phyloP scores from a whole-genome alignment of 192 early-diverging fungal species.

The Coemansia sp. region DNA sequence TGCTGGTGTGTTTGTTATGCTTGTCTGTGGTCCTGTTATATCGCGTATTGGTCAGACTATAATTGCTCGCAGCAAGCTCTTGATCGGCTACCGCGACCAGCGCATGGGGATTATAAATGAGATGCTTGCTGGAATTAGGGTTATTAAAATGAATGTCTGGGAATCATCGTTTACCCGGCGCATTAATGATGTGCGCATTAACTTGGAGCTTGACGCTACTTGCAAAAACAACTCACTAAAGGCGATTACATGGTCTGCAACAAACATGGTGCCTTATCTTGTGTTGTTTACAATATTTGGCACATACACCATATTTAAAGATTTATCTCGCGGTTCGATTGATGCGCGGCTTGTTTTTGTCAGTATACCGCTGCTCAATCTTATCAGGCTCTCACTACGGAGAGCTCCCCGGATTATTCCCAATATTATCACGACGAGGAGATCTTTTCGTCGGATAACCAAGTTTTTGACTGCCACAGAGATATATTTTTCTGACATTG shows the following conservation, averaged over 20 bases:
- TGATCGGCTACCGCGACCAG: slow-evolving; percentile 67
- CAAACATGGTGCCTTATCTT: slow-evolving; percentile 30
- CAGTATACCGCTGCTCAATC: slow-evolving; percentile 33
- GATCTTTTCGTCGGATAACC: slow-evolving; percentile 23
- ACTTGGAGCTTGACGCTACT: slow-evolving; percentile 32
- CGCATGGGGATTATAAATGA: slow-evolving; percentile 68
- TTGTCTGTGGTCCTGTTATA: slow-evolving; percentile 81
- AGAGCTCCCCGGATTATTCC: slow-evolving; percentile 18
- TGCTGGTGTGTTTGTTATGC: slow-evolving; percentile 81
- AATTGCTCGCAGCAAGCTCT: slow-evolving; percentile 70
- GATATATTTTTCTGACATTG: slow-evolving; percentile 27
- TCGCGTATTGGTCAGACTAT: slow-evolving; percentile 63
- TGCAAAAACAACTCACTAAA: slow-evolving; percentile 15
- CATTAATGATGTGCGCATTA: slow-evolving; percentile 28
- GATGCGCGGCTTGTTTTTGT: slow-evolving; percentile 46
- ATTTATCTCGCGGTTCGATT: slow-evolving; percentile 27
- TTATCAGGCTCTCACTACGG: slow-evolving; percentile 32
- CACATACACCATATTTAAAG: slow-evolving; percentile 23
- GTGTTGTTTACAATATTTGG: slow-evolving; percentile 41
- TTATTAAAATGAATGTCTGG: slow-evolving; percentile 70
- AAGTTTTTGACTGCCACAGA: slow-evolving; percentile 34
- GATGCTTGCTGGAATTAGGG: slow-evolving; percentile 58
- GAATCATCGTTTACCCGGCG: slow-evolving; percentile 48
- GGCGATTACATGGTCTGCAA: slow-evolving; percentile 19
- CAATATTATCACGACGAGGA: slow-evolving; percentile 19